phyloP scores from a whole-genome alignment of 2,329 filamentous ascomycete species.

The Talaromyces amestolkiae region DNA sequence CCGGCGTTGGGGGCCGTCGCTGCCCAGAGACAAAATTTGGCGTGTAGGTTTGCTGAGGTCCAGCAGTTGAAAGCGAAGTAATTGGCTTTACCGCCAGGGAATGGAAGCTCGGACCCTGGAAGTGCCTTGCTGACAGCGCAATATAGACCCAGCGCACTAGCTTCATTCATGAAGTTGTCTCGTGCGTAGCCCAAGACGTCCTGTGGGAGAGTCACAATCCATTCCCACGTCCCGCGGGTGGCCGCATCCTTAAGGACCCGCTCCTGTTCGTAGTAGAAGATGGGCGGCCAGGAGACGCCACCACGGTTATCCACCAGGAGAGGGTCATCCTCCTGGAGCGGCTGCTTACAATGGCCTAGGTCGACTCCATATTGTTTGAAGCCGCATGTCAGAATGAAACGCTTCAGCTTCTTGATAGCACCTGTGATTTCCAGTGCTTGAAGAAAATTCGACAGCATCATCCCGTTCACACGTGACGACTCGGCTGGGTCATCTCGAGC shows the following conservation, averaged over 20 bases:
- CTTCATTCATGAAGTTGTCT: not conserved
- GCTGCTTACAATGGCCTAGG: conserved; percentile 28
- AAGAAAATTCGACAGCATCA: conserved; percentile 48
- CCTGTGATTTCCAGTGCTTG: conserved; percentile 45
- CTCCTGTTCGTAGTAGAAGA: not conserved
- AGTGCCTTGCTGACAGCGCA: conserved; percentile 28
- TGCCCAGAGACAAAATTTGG: not conserved
- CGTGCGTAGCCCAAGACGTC: not conserved
- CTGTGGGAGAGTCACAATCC: not conserved
- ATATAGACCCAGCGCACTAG: not conserved
- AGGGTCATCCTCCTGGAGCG: conserved; percentile 24
- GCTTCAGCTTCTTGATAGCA: conserved; percentile 43
- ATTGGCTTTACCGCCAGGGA: not conserved
- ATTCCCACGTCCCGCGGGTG: not conserved
- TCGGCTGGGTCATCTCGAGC: conserved; percentile 37
- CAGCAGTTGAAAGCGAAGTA: not conserved
- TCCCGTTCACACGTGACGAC: conserved; percentile 37
- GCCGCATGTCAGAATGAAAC: conserved; percentile 51
- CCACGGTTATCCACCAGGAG: not conserved
- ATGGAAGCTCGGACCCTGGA: conserved; percentile 23
- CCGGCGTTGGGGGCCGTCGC: conserved; percentile 15
- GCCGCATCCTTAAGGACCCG: not conserved
- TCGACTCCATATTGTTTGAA: conserved; percentile 5
- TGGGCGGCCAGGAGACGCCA: not conserved
- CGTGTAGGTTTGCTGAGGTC: not conserved